Conservation (phyloP, 2,329 filamentous ascomycete species). For the Knoxdaviesia capensis region DNA sequence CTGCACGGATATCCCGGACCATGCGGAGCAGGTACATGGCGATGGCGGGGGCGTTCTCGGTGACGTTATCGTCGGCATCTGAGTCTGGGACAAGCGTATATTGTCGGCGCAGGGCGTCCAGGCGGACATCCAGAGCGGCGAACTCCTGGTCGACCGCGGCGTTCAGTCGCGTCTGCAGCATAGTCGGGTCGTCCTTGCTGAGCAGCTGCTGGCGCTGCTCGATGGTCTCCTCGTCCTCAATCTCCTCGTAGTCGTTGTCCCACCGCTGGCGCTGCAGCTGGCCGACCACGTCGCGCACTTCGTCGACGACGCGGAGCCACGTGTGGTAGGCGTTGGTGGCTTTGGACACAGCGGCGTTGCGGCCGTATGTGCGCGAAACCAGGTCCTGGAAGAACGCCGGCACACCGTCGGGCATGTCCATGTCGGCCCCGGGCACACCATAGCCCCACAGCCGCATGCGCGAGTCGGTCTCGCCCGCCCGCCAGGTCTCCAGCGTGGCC, state of each 20-base stretch:
- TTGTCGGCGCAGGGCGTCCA: constrained; percentile 25
- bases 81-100: no score
- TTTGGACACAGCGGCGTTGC: constrained; percentile 42
- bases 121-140: constrained; percentile 32
- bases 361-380: constrained; percentile 49
- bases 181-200: constrained; percentile 49
- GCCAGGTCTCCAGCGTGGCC: constrained; percentile 40
- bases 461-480: constrained; percentile 26
- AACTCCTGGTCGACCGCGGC: constrained; percentile 36
- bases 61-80: constrained; percentile 17
- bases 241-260: constrained; percentile 55
- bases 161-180: constrained; percentile 39
- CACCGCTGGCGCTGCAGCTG: constrained; percentile 48
- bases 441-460: constrained; percentile 46
- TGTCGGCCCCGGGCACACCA: constrained; percentile 32
- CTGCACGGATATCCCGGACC: constrained; percentile 51
- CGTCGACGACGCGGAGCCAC: constrained; percentile 58
- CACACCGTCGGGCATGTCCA: constrained; percentile 46
- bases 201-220: constrained; percentile 46
- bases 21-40: constrained; percentile 52
- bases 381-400: constrained; percentile 49
- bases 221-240: constrained; percentile 53
- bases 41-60: constrained; percentile 27
- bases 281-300: constrained; percentile 41
- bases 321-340: constrained; percentile 43